Evolutionary conservation across 2,329 filamentous ascomycete genomes (phyloP).

Genomic region (Annulohypoxylon truncatum): DNA sequence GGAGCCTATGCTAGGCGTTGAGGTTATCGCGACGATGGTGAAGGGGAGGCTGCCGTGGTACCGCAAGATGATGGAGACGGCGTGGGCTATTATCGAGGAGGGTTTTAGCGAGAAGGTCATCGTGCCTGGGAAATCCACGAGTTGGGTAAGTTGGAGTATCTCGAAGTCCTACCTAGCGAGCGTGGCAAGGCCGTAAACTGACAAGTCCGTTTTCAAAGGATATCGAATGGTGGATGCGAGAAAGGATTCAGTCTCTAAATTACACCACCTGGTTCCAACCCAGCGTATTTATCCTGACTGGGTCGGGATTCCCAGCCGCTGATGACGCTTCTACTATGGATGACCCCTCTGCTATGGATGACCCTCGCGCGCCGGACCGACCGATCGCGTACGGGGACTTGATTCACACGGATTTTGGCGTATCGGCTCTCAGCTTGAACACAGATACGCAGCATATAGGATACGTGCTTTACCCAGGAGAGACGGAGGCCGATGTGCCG

Average conservation of each 20-base stretch:
- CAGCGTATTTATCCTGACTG: conserved; percentile 56
- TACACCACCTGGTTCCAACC: conserved; percentile 66
- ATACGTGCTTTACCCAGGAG: conserved; percentile 59
- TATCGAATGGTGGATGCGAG: conserved; percentile 64
- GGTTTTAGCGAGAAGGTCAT: conserved; percentile 59
- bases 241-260: conserved; percentile 60
- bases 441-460: conserved; percentile 64
- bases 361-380: conserved; percentile 37
- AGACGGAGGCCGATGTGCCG: conserved; percentile 57
- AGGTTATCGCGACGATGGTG: conserved; percentile 60
- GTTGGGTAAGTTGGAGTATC: conserved; percentile 43
- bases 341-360: conserved; percentile 38
- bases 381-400: conserved; percentile 59
- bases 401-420: conserved; percentile 62
- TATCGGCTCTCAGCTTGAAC: conserved; percentile 60
- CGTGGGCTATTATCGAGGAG: conserved; percentile 62
- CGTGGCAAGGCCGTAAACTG: neutral
- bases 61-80: conserved; percentile 59
- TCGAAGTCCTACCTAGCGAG: neutral
- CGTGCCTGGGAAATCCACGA: conserved; percentile 57
- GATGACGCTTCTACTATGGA: conserved; percentile 40
- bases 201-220: conserved; percentile 46
- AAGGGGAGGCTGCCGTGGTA: conserved; percentile 57
- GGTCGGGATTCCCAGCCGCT: conserved; percentile 45
- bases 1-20: conserved; percentile 59